Conservation (phyloP, 176 grass and related monocot species). For the Ananas comosus region DNA sequence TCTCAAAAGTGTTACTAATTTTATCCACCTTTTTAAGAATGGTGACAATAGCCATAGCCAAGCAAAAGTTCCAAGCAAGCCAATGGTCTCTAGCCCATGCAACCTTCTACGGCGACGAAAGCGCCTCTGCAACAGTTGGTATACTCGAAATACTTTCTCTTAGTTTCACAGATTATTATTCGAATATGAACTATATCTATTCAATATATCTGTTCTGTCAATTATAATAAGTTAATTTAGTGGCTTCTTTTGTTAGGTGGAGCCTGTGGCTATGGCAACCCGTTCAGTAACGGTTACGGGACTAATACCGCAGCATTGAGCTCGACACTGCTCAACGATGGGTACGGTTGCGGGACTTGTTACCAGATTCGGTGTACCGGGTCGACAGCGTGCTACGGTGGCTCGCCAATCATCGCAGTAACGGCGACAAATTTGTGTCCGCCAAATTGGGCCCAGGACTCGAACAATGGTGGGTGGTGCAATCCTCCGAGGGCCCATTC, state of each 20-base stretch:
- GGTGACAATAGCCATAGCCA: constrained; percentile 29
- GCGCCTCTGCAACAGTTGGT: constrained; percentile 56
- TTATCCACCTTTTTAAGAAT: constrained; percentile 19
- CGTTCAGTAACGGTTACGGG: constrained; percentile 46
- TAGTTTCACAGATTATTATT: too few relatives aligned
- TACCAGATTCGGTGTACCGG: constrained; percentile 59
- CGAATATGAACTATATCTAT: too few relatives aligned
- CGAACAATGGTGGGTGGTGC: constrained; percentile 73
- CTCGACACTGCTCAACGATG: constrained; percentile 44
- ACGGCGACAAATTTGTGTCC: constrained; percentile 80
- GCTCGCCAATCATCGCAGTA: constrained; percentile 56
- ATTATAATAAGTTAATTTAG: too few relatives aligned
- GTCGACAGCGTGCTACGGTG: constrained; percentile 36
- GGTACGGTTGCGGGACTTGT: constrained; percentile 55
- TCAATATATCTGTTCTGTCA: too few relatives aligned
- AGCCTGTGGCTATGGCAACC: constrained; percentile 66
- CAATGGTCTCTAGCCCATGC: constrained; percentile 58
- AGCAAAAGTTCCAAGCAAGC: constrained; percentile 28
- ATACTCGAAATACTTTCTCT: not conserved
- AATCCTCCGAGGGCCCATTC: constrained; percentile 75
- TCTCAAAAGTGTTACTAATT: constrained; percentile 4
- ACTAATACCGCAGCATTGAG: constrained; percentile 74
- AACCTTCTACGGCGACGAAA: constrained; percentile 84
- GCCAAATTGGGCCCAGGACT: constrained; percentile 62
- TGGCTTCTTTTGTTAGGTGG: constrained; percentile 30